Base-by-base conservation (phyloP, 2,329 filamentous ascomycete species). In the Fusarium sp. region DNA sequence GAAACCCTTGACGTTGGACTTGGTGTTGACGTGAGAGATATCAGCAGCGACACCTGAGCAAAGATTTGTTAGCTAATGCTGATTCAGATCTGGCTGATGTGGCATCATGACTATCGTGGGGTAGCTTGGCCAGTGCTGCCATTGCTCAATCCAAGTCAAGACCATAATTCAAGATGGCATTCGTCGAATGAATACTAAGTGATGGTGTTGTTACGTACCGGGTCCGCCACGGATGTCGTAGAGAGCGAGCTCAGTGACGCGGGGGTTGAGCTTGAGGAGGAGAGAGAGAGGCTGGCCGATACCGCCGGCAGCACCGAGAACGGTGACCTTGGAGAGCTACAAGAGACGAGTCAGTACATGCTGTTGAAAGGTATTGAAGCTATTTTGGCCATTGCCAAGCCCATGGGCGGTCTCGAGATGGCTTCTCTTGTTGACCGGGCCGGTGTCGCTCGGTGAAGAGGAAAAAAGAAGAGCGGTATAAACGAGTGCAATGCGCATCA, bases 21-120 rank as follows among this genome's bases (percentile, higher is more conserved):
- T 97, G 85, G 95, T 98, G 91, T 98, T 98, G 90, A 99, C 94
- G 88, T 99, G 96, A 80, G 92, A 93, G 84, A 99, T 90, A 84
- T 99, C 96, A 81, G 96, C 96, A 77, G 95, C 96, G 83, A 99
- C 96, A 91, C 95, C 95, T 96, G 76, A 48, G 40, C 53, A 62
- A 75, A 31, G 39, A 69, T 36, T 39, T 60, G 69, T 73, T 71
- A 73, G 72, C 62, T 40, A 42, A 39, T 34, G 48, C 33, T 40
- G 26, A 17, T 72, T 28, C 42, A 44, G 31, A 61, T 65, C 36
- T 58, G 46, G 60, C 33, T 49, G 43, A 63, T 55, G 57, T 70
- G 72, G 63, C 65, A 70, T 61, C 56, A 64, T 64, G 40, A 38
- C 33, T 31, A 42, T 48, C 48, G 38, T 10, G 40, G 34, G 33